Conservation (phyloP, 768 basidiomycete species). For the Nevesoporus exiguus region DNA sequence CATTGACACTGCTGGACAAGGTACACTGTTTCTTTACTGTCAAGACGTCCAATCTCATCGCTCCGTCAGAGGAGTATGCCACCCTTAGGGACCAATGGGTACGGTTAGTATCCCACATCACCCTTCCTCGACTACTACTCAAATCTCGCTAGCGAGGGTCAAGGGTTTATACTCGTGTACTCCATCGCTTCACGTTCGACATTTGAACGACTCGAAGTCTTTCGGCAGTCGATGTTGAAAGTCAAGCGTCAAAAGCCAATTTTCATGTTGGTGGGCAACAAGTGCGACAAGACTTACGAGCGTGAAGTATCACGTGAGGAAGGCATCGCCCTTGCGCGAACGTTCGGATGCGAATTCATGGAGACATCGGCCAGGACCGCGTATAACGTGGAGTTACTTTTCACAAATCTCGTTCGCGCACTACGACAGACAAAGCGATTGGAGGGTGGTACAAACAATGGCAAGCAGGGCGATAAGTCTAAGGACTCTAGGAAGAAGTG, state of each 20-base stretch:
- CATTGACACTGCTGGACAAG: slow-evolving; percentile 97
- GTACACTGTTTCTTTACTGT: slow-evolving; percentile 41
- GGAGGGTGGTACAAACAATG: slow-evolving; percentile 46
- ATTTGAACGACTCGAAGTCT: slow-evolving; percentile 86
- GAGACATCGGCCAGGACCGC: slow-evolving; percentile 97
- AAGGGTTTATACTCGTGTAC: slow-evolving; percentile 97
- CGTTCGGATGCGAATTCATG: slow-evolving; percentile 89
- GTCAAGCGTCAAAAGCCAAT: slow-evolving; percentile 84
- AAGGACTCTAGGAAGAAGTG: slow-evolving; percentile 57
- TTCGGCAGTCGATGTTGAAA: slow-evolving; percentile 85
- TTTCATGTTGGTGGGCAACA: slow-evolving; percentile 96
- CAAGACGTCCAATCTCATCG: slow-evolving; percentile 18
- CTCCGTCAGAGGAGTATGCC: slow-evolving; percentile 83
- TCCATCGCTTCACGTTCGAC: slow-evolving; percentile 93
- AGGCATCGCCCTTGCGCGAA: slow-evolving; percentile 73
- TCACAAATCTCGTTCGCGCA: slow-evolving; percentile 81
- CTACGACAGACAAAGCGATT: slow-evolving; percentile 64
- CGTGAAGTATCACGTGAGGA: slow-evolving; percentile 92
- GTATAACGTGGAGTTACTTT: slow-evolving; percentile 86
- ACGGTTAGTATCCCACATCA: slow-evolving; percentile 53
- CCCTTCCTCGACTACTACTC: slow-evolving; percentile 7
- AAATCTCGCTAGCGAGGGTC: slow-evolving; percentile 73
- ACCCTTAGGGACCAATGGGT: slow-evolving; percentile 98
- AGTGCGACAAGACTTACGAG: slow-evolving; percentile 88
- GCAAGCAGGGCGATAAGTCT: slow-evolving; percentile 38